A percentile compares a stretch with the other conserved stretches of the same genome.
These are phyloP conservation scores for Solanum virginianum DNA, from an alignment of 257 asterid genomes.

Conservation along the genomic window DNA sequence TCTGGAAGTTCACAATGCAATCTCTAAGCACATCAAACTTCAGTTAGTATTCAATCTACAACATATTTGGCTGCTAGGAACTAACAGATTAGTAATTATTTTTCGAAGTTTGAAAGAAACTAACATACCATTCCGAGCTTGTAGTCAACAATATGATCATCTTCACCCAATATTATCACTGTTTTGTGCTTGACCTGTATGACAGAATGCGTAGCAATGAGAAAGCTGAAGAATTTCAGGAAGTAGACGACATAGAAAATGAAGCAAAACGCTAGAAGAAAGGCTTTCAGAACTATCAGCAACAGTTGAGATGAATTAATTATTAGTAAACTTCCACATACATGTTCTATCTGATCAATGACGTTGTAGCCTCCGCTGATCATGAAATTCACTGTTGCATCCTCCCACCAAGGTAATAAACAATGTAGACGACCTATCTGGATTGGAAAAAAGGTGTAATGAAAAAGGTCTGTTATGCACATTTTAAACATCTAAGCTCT, in stretches of 20 bases:
- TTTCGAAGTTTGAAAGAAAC: not conserved
- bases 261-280: not conserved
- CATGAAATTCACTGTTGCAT: constrained; percentile 85
- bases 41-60: not conserved
- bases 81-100: not conserved
- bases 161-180: constrained; percentile 76
- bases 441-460: not conserved
- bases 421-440: constrained; percentile 90
- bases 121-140: constrained; percentile 63
- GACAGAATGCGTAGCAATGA: not conserved
- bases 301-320: not conserved
- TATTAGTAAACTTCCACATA: constrained; percentile 1
- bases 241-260: not conserved
- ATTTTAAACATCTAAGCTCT: too few relatives aligned
- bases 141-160: constrained; percentile 73
- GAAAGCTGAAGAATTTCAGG: not conserved
- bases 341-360: constrained; percentile 41
- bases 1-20: constrained; percentile 68
- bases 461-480: too few relatives aligned
- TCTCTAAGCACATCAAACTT: constrained; percentile 29
- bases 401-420: constrained; percentile 88
- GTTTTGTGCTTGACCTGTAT: constrained; percentile 77
- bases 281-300: not conserved
- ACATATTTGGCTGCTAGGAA: not conserved
- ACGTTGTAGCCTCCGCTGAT: constrained; percentile 81